Evolutionary conservation across 176 grass and related monocot species (phyloP), one percentile per base, ranked within the genome.

Genomic region (Phoenix dactylifera): DNA sequence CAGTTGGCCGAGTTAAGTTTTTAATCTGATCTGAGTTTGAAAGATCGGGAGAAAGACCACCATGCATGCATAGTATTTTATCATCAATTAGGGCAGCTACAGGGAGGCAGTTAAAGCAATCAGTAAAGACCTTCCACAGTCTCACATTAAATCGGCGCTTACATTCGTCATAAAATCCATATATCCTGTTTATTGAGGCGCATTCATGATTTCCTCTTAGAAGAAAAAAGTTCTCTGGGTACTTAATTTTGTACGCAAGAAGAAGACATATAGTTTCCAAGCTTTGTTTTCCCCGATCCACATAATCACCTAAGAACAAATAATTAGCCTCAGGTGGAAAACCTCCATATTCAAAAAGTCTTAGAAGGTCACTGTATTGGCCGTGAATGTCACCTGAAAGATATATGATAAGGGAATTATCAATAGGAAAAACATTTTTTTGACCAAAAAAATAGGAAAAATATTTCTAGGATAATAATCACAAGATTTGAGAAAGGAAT

Each of bases 141-240:
- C 86, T 74, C 71, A 95, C 86, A 64, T 89, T 95, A 74, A 95
- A 95, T 22, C 83, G 54, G 1, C 90, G 86, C 52, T 95, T 95
- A 79, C 90, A 95, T 77, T 95, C 85, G 39, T 95, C 90, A 70
- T 95, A 95, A 54, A 95, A 95, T 69, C 86, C 90, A 83, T 95
- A 95, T 77, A 20, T 20, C 20, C 86, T 83, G 74, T 95, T 95
- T 73, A 95, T 95, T 64, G 90, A 89, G 61, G 90, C 90, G n/a
- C 90, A 95, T 54, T 95, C 90, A 57, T 95, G 90, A 77, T 95
- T 95, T 64, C 90, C 90, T 52, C 90, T 76, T 24, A 95, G 74
- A 76, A 95, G 82, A 35, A 95, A 95, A 66, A 95, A 95, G 64
- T 95, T 95, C 49, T 95, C 86, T 0, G 90, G 90, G 26, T 95